Evolutionary conservation across 306 rosid genomes (phyloP).

Genomic region (Inga oerstediana): DNA sequence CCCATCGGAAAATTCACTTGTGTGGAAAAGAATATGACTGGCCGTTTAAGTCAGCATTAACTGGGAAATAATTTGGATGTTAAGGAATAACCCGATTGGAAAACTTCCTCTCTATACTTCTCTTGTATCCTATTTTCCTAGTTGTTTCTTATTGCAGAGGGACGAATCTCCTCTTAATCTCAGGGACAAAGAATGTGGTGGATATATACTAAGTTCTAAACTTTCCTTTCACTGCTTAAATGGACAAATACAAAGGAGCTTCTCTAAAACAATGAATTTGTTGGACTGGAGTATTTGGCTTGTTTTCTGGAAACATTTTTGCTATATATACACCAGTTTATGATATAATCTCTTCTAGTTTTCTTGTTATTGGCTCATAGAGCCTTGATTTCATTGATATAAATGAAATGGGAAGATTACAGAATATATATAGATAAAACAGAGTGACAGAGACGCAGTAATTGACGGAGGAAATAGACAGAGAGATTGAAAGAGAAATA

Average conservation of each 20-base stretch:
- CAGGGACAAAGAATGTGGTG: no score
- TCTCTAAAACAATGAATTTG: not conserved
- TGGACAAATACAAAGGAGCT: not conserved
- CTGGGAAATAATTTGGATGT: not conserved
- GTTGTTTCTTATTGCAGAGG: not conserved
- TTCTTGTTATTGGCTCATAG: not conserved
- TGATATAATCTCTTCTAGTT: not conserved
- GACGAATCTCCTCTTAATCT: not conserved
- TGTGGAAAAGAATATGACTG: not conserved
- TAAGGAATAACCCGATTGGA: not conserved
- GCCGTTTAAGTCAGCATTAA: not conserved
- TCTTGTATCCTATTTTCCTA: not conserved
- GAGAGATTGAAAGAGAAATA: no score
- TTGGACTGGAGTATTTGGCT: not conserved
- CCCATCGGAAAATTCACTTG: not conserved
- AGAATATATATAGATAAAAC: no score
- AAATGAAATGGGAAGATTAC: no score
- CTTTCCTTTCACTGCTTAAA: not conserved
- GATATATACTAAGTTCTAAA: no score
- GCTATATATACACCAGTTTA: not conserved
- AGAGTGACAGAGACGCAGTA: no score
- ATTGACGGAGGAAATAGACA: no score
- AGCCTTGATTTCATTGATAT: no score
- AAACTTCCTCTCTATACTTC: not conserved
- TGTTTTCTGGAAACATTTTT: constrained; percentile 7